Base-by-base conservation (phyloP, 2,329 filamentous ascomycete species). In the Chalaropsis ovoidea region DNA sequence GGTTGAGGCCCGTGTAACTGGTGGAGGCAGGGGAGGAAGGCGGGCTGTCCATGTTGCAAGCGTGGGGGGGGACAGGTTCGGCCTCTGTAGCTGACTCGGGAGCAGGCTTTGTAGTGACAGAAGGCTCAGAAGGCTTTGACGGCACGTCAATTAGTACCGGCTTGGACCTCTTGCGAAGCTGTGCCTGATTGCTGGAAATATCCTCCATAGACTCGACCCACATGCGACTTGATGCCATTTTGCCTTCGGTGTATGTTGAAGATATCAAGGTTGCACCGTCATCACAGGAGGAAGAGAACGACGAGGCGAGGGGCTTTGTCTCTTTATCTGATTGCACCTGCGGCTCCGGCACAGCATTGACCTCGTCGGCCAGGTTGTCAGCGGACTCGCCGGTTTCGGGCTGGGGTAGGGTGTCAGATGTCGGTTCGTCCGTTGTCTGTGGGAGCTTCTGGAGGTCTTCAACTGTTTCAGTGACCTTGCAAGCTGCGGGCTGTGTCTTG, bases 331-430 rank as follows among this genome's bases (percentile, higher is more conserved):
- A 31, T 41, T 66, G 65, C 27, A 67, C n/a, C 27, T 61, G 10
- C 76, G 75, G 19, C 1, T 52, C 61, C 15, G 45, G 22, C 56
- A 52, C 24, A 19, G n/a, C 41, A 10, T 27, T 19, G 19, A 39
- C 35, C 24, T 61, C 63, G 17, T 60, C 52, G 13, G 54, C 3
- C 10, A 17, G 22, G 31, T 24, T 22, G 3, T 11, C 22, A 52
- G 8, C 15, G 15, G 27, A 39, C 8, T 58, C 31, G 5, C 27
- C 3, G 15, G 15, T 35, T 39, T 58, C 54, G 19, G 27, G 31
- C 17, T 19, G 24, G 8, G 15, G 17, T 15, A 10, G 17, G 8
- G 3, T 35, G 2, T 39, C 54, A 58, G 15, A 10, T 10, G 10
- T 58, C 6, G 27, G 24, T 10, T 58, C 13, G 6, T 27, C 31